phyloP scores from a whole-genome alignment of 371 early-diverging fungal genomes.

The Apophysomyces sp. region DNA sequence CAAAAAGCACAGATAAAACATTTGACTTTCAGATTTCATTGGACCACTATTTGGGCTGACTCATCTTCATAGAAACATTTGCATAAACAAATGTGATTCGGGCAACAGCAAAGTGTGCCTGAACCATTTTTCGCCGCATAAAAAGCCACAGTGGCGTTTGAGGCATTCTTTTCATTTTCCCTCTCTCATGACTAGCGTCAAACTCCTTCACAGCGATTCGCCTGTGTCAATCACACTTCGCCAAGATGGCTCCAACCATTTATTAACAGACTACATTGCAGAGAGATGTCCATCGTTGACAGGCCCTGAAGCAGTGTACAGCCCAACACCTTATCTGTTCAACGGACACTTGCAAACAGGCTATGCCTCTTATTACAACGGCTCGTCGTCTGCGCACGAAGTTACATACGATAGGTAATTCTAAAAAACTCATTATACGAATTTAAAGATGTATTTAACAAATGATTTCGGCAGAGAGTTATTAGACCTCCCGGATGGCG shows the following conservation, averaged over 20 bases:
- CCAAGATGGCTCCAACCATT: neutral
- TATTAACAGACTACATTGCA: conserved; percentile 33
- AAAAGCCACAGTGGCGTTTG: neutral
- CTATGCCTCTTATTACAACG: conserved; percentile 55
- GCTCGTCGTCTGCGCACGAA: conserved; percentile 28
- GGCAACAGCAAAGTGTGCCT: no score
- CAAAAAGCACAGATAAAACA: neutral
- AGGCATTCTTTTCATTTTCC: neutral
- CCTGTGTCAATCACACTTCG: neutral
- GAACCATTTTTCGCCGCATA: neutral
- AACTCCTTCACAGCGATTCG: neutral
- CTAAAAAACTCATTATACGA: neutral
- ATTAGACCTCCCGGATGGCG: conserved; percentile 77
- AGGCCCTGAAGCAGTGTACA: conserved; percentile 39
- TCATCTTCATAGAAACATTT: neutral
- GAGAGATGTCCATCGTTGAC: conserved; percentile 42
- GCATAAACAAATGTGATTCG: neutral
- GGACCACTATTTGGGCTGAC: neutral
- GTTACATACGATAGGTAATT: conserved; percentile 57
- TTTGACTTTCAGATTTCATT: neutral
- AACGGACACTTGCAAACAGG: conserved; percentile 65
- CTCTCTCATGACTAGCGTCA: neutral
- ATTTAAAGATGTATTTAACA: neutral
- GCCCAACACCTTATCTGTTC: conserved; percentile 57
- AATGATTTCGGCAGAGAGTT: conserved; percentile 53